These are phyloP conservation scores for Clonostachys chloroleuca DNA, from an alignment of 2,329 filamentous ascomycete species.

Conservation along the genomic window DNA sequence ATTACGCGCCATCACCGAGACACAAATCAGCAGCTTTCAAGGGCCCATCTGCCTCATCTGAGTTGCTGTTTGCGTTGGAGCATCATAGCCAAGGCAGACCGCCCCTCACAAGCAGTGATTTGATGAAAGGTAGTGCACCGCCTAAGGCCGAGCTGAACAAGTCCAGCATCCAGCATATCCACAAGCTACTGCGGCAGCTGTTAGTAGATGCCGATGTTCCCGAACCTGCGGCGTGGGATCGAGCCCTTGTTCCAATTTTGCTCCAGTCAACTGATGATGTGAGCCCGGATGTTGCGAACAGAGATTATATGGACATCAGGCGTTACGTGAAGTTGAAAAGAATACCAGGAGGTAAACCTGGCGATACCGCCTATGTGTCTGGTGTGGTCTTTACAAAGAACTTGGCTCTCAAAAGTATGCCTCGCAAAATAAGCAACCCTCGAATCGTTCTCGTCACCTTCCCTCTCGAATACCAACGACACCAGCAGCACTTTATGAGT, in stretches of 20 bases:
- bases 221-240: slow-evolving; percentile 78
- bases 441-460: slow-evolving; percentile 92
- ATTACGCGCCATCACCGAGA: slow-evolving; percentile 66
- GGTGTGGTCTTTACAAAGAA: slow-evolving; percentile 98
- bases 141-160: slow-evolving; percentile 81
- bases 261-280: slow-evolving; percentile 91
- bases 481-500: slow-evolving; percentile 91
- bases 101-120: slow-evolving; percentile 70
- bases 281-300: slow-evolving; percentile 82
- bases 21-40: slow-evolving; percentile 54
- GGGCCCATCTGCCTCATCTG: slow-evolving; percentile 46
- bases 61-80: slow-evolving; percentile 45
- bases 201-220: slow-evolving; percentile 72
- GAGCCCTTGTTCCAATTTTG: slow-evolving; percentile 83
- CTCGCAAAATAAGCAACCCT: slow-evolving; percentile 75
- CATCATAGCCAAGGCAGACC: slow-evolving; percentile 35
- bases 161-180: slow-evolving; percentile 84
- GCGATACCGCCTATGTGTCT: slow-evolving; percentile 93
- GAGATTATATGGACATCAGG: slow-evolving; percentile 94
- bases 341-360: slow-evolving; percentile 83
- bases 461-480: slow-evolving; percentile 90
- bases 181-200: slow-evolving; percentile 78
- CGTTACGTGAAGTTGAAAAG: slow-evolving; percentile 98
- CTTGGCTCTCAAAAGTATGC: slow-evolving; percentile 93
- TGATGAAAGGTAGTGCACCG: slow-evolving; percentile 69